Base-by-base conservation (phyloP, 2,329 filamentous ascomycete species). In the Ilyonectria mors-panacis region DNA sequence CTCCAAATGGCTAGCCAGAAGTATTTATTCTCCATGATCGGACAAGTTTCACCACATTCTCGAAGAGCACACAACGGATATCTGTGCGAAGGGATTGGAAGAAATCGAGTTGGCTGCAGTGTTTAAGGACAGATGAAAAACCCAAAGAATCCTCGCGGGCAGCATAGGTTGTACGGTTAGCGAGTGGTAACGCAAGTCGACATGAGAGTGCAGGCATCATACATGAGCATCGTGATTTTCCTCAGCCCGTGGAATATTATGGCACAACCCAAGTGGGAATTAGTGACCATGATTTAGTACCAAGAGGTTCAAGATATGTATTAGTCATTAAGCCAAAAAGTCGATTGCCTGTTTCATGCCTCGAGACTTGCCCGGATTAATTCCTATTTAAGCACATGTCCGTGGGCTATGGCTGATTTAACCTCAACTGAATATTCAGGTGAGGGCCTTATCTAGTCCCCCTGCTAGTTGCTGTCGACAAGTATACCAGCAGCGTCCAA, bases 61-160 rank as follows among this genome's bases (percentile, higher is more conserved):
- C 17, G 42, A 58, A 33, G 55, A 58, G 4, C 26, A 48, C n/a
- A 42, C 47, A 8, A 26, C 30, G 2, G 17, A 37, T 15, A n/a
- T 15, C n/a, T 19, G 10, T 26, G 30, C 15, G 12, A 23, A 23
- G 42, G n/a, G 26, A 3, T 10, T 58, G 10, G 26, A 58, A n/a
- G 42, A 58, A 33, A 48, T 48, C 15, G 28, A 47, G n/a, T 15
- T 58, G 9, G 55, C 48, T 15, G 55, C 28, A 15, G 55, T 58
- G 17, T 58, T 58, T 58, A 9, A 23, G 42, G 55, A n/a, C 42
- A 58, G 4, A 58, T 48, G 42, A 58, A 17, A 9, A 58, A 48
- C 4, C 42, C 55, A 15, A 58, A 15, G 21, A 58, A 58, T 9
- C 26, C 35, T 37, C 42, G 42, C 10, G 55, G 42, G n/a, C 9